Evolutionary conservation across 2,329 filamentous ascomycete species (phyloP).

Genomic region (Pseudogymnoascus destructans): DNA sequence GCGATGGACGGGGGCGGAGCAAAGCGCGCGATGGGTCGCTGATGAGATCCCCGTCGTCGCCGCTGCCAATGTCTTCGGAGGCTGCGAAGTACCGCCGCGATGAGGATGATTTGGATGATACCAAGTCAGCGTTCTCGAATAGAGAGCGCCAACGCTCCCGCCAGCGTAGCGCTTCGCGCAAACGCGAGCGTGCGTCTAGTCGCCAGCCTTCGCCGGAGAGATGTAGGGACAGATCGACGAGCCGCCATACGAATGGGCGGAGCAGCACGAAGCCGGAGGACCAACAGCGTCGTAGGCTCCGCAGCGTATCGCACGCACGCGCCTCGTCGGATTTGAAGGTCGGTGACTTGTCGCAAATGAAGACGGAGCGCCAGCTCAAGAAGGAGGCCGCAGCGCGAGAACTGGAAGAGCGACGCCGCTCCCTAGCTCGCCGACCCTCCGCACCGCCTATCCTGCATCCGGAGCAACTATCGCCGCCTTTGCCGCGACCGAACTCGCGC

Average conservation of each 20-base stretch:
- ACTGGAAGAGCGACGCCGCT: constrained; percentile 76
- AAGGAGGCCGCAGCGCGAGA: constrained; percentile 70
- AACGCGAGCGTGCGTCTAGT: constrained; percentile 25
- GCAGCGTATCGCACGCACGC: constrained; percentile 27
- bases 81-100: constrained; percentile 40
- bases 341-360: constrained; percentile 42
- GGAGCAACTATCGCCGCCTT: constrained; percentile 30
- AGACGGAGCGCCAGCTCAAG: constrained; percentile 49
- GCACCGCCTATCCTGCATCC: constrained; percentile 72
- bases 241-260: constrained; percentile 20
- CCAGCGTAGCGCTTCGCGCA: constrained; percentile 38
- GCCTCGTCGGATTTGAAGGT: constrained; percentile 34
- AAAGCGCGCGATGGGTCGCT: constrained; percentile 44
- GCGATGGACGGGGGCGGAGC: constrained; percentile 49
- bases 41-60: constrained; percentile 64
- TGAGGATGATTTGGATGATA: constrained; percentile 53
- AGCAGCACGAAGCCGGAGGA: constrained; percentile 17
- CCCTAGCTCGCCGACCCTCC: constrained; percentile 65
- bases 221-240: constrained; percentile 24
- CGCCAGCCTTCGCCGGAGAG: constrained; percentile 23
- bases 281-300: constrained; percentile 16
- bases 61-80: constrained; percentile 56
- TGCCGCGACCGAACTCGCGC: constrained; percentile 17
- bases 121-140: constrained; percentile 39
- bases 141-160: constrained; percentile 44